Evolutionary conservation across 1,284 basidiomycete species (phyloP).

Genomic region (Ceratorhiza oryzae-sativae): DNA sequence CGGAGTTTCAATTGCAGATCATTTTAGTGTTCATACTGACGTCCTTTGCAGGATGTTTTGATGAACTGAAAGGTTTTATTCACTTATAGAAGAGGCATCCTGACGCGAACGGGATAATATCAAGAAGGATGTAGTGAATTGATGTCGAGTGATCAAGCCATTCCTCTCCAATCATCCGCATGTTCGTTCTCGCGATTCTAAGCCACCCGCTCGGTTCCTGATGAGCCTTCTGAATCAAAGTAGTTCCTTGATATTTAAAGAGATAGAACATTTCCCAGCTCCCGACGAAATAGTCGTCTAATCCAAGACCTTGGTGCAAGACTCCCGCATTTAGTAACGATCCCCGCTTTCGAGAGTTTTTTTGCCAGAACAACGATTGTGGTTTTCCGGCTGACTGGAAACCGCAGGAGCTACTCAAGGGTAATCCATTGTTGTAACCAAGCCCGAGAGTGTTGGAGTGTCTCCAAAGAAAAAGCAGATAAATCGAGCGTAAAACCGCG

Average conservation of each 20-base stretch:
- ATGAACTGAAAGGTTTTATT: no score
- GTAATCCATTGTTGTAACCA: no score
- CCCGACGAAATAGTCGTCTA: background rate
- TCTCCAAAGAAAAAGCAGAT: background rate
- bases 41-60: no score
- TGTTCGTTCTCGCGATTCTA: background rate
- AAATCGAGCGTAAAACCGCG: background rate
- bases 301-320: background rate
- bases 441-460: no score
- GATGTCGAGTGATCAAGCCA: no score
- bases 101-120: no score
- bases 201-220: background rate
- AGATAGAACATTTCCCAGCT: background rate
- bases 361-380: background rate
- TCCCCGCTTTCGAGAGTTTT: background rate
- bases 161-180: no score
- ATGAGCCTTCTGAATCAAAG: background rate
- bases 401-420: no score
- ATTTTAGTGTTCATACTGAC: background rate
- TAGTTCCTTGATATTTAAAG: background rate
- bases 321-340: background rate
- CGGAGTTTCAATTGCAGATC: slow-evolving; percentile 20
- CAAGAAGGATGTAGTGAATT: no score
- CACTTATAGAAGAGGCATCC: no score
- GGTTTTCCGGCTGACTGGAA: background rate